Conservation (phyloP, 495 filamentous ascomycete species). For the Xeromyces bisporus region DNA sequence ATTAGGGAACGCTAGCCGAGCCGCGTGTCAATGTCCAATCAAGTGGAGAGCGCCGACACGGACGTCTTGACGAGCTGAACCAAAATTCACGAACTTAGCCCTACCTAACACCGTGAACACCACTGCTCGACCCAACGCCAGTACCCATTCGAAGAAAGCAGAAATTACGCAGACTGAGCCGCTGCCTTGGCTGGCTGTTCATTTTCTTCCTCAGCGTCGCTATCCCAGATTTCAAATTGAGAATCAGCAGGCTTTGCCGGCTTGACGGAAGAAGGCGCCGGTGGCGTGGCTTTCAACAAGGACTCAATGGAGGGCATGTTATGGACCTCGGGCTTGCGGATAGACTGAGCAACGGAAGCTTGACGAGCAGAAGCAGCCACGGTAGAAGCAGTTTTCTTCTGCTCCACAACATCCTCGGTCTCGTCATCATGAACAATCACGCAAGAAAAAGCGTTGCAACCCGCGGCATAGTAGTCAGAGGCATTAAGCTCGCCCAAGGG, state of each 20-base stretch:
- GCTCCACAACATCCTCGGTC: slow-evolving; percentile 5
- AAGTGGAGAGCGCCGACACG: too few species aligned
- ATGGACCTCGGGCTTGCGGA: slow-evolving; percentile 9
- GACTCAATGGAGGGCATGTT: slow-evolving; percentile 17
- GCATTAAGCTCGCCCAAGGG: slow-evolving; percentile 56
- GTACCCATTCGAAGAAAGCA: too few species aligned
- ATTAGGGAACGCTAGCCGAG: too few species aligned
- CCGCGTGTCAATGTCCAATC: too few species aligned
- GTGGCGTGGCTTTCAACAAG: slow-evolving; percentile 11
- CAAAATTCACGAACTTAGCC: too few species aligned
- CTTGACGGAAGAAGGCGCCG: slow-evolving; percentile 4
- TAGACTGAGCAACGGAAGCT: slow-evolving; percentile 3
- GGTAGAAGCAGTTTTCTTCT: slow-evolving; percentile 8
- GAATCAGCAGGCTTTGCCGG: slow-evolving; percentile 5
- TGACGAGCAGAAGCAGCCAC: slow-evolving; percentile 4
- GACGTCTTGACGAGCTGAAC: too few species aligned
- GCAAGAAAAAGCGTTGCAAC: slow-evolving; percentile 43
- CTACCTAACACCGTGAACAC: too few species aligned
- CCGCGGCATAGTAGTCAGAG: slow-evolving; percentile 55
- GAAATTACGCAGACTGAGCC: slow-evolving; percentile 25
- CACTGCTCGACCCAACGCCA: too few species aligned
- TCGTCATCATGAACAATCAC: slow-evolving; percentile 41
- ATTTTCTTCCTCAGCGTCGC: too few species aligned
- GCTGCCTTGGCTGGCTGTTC: too few species aligned
- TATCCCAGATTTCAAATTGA: slow-evolving; percentile 46